phyloP scores from a whole-genome alignment of 2,329 filamentous ascomycete genomes.

The Helotiales sp. region DNA sequence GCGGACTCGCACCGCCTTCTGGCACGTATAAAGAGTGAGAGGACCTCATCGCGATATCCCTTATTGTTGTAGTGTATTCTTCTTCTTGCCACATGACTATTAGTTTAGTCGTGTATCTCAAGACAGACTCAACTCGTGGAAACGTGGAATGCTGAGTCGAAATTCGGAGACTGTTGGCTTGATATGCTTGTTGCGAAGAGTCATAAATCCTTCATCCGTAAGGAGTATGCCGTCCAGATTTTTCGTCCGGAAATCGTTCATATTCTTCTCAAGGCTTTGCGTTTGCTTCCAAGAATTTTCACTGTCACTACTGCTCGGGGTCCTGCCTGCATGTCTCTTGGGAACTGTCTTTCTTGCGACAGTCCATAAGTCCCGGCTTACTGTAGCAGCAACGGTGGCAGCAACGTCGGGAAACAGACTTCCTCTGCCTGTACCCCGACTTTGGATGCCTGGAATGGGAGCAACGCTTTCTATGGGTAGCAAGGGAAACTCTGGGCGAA shows the following conservation, averaged over 20 bases:
- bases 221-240: slow-evolving; percentile 1
- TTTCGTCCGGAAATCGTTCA: slow-evolving; percentile 5
- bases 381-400: not conserved
- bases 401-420: not conserved
- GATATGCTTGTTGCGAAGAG: slow-evolving; percentile 1
- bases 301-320: slow-evolving; percentile 2
- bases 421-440: not conserved
- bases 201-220: not conserved
- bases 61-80: not conserved
- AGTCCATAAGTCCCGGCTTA: not conserved
- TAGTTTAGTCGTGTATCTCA: not conserved
- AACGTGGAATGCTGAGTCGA: not conserved
- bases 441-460: not conserved
- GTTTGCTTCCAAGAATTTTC: slow-evolving; percentile 6
- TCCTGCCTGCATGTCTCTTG: not conserved
- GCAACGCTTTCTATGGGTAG: not conserved
- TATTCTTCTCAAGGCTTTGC: not conserved
- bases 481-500: not conserved
- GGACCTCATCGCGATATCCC: not conserved
- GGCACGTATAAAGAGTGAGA: not conserved
- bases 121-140: not conserved
- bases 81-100: not conserved
- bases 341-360: not conserved
- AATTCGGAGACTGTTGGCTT: not conserved
- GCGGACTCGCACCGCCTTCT: not conserved